Conservation (phyloP, 805 yeast species). For the Candida insectalens region DNA sequence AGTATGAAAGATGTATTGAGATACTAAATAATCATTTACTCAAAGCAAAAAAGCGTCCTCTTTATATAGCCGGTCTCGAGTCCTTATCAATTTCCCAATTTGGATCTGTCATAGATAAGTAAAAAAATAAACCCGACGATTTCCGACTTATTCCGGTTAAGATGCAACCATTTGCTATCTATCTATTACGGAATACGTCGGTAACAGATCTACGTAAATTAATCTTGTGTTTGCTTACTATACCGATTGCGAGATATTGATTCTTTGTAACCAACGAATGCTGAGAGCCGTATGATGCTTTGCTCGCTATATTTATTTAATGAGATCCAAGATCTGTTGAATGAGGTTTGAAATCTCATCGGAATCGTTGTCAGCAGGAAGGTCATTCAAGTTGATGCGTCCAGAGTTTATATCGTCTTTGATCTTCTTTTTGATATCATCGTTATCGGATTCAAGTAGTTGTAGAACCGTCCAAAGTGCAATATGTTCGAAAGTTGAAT, state of each 20-base stretch:
- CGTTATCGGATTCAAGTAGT: slow-evolving; percentile 77
- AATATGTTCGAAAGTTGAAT: slow-evolving; percentile 94
- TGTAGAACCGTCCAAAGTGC: slow-evolving; percentile 96
- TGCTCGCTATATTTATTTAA: slow-evolving; percentile 21
- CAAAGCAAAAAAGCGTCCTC: too few species aligned
- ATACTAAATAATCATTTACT: not conserved
- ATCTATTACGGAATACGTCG: too few species aligned
- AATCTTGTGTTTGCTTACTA: too few species aligned
- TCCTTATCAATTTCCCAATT: not conserved
- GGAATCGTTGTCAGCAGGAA: slow-evolving; percentile 26
- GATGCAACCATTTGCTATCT: too few species aligned
- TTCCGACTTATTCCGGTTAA: too few species aligned
- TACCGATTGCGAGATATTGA: too few species aligned
- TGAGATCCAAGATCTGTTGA: slow-evolving; percentile 27
- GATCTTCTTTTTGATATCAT: slow-evolving; percentile 36
- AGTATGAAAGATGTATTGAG: not conserved
- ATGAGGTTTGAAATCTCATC: slow-evolving; percentile 28
- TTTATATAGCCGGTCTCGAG: not conserved
- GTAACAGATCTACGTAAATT: too few species aligned
- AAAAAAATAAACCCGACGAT: too few species aligned
- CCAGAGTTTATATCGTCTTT: slow-evolving; percentile 24
- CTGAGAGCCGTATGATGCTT: too few species aligned
- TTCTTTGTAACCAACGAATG: not conserved
- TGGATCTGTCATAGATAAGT: too few species aligned
- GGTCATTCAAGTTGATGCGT: slow-evolving; percentile 22